These are phyloP conservation scores for Rhexocercosporidium sp. DNA, from an alignment of 2,329 filamentous ascomycete species.

Conservation along the genomic window DNA sequence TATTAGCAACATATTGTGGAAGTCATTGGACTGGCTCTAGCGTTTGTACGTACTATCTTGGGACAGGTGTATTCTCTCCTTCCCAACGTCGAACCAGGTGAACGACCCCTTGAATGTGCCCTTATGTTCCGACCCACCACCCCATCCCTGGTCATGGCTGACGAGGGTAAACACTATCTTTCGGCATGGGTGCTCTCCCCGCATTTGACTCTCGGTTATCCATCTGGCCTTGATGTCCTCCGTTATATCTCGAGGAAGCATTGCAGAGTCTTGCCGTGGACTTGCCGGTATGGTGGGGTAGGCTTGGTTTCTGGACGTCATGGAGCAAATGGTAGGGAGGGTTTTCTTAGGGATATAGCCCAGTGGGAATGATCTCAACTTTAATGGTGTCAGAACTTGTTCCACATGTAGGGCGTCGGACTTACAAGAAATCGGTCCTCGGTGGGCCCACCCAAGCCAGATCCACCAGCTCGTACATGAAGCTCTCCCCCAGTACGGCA, in stretches of 20 bases:
- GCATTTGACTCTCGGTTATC: conserved; percentile 23
- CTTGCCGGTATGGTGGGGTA: conserved; percentile 22
- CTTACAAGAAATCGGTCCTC: conserved; percentile 52
- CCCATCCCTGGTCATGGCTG: conserved; percentile 65
- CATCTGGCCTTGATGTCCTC: conserved; percentile 31
- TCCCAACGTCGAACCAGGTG: conserved; percentile 68
- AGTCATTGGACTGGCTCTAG: too few species aligned
- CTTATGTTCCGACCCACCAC: conserved; percentile 40
- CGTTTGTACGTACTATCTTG: conserved; percentile 33
- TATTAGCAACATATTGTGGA: background rate
- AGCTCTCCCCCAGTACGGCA: conserved; percentile 31
- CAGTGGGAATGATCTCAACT: conserved; percentile 41
- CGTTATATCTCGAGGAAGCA: conserved; percentile 22
- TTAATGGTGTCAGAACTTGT: conserved; percentile 1
- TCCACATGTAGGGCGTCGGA: background rate
- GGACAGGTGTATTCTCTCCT: conserved; percentile 58
- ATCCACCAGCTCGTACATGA: conserved; percentile 20
- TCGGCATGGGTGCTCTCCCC: conserved; percentile 53
- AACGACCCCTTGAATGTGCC: conserved; percentile 55
- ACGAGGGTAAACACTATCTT: conserved; percentile 65
- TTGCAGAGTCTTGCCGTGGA: conserved; percentile 23
- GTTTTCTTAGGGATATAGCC: conserved; percentile 27
- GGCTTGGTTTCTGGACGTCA: background rate
- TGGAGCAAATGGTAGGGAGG: conserved; percentile 15
- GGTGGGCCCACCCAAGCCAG: background rate